Conservation (phyloP, 73 alveolate genomes). For the Tetrahymena malaccensis region DNA sequence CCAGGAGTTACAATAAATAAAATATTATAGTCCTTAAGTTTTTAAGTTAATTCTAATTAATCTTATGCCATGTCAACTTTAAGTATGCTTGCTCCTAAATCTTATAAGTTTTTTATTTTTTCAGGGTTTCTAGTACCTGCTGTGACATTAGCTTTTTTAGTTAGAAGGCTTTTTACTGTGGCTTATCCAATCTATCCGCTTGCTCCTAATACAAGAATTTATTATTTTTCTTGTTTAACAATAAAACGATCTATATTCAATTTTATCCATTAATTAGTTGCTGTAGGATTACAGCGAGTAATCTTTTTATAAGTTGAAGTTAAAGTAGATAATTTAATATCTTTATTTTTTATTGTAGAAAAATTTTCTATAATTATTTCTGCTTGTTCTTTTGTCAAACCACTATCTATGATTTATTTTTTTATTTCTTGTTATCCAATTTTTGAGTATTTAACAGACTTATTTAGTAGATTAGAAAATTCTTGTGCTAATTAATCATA, state of each 20-base stretch:
- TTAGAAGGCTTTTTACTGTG: neutral
- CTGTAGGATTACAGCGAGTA: neutral
- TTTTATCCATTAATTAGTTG: neutral
- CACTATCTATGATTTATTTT: neutral
- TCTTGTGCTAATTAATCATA: neutral
- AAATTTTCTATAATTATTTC: neutral
- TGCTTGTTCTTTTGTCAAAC: neutral
- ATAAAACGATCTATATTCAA: neutral
- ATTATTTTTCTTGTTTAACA: neutral
- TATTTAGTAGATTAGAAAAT: neutral
- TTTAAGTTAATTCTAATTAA: neutral
- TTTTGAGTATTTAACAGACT: neutral
- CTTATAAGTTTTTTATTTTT: neutral
- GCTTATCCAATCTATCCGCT: neutral
- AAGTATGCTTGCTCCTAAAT: neutral
- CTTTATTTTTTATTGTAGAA: neutral
- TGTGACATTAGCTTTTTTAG: neutral
- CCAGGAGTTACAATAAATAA: neutral
- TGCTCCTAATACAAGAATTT: neutral
- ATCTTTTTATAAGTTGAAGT: neutral
- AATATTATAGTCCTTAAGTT: neutral
- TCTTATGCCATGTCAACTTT: neutral
- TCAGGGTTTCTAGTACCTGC: neutral
- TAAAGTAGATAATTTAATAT: neutral
- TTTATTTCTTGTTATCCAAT: neutral